Conservation (phyloP, 148 eudicot genomes). For the Amaranthus hypochondriacus region DNA sequence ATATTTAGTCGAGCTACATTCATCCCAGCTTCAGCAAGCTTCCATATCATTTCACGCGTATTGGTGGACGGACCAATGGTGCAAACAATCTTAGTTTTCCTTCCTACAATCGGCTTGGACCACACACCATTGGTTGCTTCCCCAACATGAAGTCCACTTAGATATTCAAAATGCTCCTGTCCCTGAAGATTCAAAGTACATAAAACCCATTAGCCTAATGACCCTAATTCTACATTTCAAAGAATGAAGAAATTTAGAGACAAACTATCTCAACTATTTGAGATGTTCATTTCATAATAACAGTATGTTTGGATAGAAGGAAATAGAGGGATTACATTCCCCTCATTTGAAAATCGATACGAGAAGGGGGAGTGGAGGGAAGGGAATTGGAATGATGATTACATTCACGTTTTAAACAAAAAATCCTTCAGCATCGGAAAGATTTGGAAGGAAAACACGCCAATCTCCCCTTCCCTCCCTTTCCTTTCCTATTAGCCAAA, state of each 20-base stretch:
- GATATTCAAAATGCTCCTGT: slow-evolving; percentile 40
- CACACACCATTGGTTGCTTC: slow-evolving; percentile 52
- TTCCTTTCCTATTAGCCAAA: no score
- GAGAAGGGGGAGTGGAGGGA: no score
- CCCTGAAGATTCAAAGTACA: slow-evolving; percentile 26
- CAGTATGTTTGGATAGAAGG: no score
- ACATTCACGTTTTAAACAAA: no score
- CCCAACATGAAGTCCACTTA: slow-evolving; percentile 42
- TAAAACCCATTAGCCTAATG: not conserved
- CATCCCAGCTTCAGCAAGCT: slow-evolving; percentile 96
- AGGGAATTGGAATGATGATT: no score
- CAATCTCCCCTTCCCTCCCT: no score
- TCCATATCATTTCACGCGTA: slow-evolving; percentile 94
- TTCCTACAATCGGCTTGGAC: slow-evolving; percentile 72
- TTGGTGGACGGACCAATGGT: slow-evolving; percentile 96
- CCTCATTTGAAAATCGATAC: no score
- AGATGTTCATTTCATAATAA: no score
- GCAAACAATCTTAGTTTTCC: slow-evolving; percentile 93
- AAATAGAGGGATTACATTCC: no score
- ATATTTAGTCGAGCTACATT: slow-evolving; percentile 92
- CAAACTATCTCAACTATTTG: not conserved
- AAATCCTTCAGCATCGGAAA: no score
- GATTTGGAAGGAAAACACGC: no score
- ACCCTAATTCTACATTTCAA: not conserved
- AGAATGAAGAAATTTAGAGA: not conserved